Base-by-base conservation (phyloP, 2,329 filamentous ascomycete genomes). In the Clarireedia sp. region DNA sequence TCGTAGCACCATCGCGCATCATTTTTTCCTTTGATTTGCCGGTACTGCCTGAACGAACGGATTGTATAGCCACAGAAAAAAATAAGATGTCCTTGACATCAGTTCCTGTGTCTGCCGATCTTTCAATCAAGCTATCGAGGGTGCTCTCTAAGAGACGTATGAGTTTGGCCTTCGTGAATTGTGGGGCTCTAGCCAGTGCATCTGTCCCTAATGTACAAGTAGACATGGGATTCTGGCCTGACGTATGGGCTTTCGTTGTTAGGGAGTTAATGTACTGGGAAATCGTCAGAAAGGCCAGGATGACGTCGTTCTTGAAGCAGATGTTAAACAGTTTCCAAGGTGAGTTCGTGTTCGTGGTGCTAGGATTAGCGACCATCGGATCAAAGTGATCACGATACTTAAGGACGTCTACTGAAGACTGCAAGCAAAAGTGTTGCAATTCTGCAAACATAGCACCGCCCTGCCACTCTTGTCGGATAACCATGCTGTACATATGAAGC, bases 21-120 rank as follows among this genome's bases (percentile, higher is more conserved):
- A 60, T 48, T 17, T 53, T 55, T 14, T 59, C 51, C 21, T 48
- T 57, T 44, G 50, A 21, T 21, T 33, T 33, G 3, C 29, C 26
- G 19, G 44, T 45, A 33, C 48, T 33, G 38, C 51, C 37, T 24
- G 59, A 54, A 37, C 56, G 56, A 26, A 57, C 51, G 6, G 58
- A 38, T 47, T 57, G 59, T 51, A 55, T 57, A 29, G 51, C 52
- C 16, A 55, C 48, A 10, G 57, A 56, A 40, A 60, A 44, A 48
- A 58, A 54, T 26, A 55, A 40, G 37, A 60, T 47, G 40, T 60
- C 59, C 51, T 60, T 60, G n/a, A 60, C 49, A 55, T 59, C 57
- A 23, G 36, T 59, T 41, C 59, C 59, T 21, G 40, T 52, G 38
- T 43, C 58, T 5, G 54, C 52, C 8, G 59, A 48, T 19, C 59